phyloP scores from a whole-genome alignment of 1,284 basidiomycete genomes.

The Ceratobasidium sp. region DNA sequence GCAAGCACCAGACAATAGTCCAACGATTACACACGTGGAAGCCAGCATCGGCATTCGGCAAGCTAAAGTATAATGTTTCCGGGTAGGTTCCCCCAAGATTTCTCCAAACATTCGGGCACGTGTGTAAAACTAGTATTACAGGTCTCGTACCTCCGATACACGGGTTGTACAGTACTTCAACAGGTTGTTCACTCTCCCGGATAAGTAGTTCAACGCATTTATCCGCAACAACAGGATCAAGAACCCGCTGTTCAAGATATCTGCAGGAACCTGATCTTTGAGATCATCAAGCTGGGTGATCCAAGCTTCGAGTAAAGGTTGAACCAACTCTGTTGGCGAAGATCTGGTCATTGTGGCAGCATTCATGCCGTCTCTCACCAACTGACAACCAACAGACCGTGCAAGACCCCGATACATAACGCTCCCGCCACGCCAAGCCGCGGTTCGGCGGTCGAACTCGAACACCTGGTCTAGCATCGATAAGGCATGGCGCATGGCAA shows the following conservation, averaged over 20 bases:
- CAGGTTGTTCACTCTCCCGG: background rate
- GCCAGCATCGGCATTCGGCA: no score
- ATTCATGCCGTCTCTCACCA: background rate
- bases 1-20: no score
- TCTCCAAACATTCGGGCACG: no score
- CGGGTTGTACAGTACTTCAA: constrained; percentile 6
- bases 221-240: background rate
- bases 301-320: constrained; percentile 10
- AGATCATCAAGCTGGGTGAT: constrained; percentile 20
- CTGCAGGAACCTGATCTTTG: constrained; percentile 3
- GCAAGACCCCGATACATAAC: background rate
- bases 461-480: constrained; percentile 18
- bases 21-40: no score
- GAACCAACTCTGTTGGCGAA: background rate
- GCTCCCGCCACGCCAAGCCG: background rate
- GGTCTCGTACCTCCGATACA: background rate
- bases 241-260: constrained; percentile 32
- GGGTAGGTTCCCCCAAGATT: no score
- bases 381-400: constrained; percentile 1
- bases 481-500: constrained; percentile 16
- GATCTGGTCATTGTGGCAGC: background rate
- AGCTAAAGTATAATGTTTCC: no score
- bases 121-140: background rate
- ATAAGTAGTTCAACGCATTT: background rate
- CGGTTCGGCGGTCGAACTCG: background rate